Percentiles rank a stretch among this genome's conserved stretches.
Conservation (phyloP, 2,329 filamentous ascomycete species). For the Thielaviopsis ethacetica region DNA sequence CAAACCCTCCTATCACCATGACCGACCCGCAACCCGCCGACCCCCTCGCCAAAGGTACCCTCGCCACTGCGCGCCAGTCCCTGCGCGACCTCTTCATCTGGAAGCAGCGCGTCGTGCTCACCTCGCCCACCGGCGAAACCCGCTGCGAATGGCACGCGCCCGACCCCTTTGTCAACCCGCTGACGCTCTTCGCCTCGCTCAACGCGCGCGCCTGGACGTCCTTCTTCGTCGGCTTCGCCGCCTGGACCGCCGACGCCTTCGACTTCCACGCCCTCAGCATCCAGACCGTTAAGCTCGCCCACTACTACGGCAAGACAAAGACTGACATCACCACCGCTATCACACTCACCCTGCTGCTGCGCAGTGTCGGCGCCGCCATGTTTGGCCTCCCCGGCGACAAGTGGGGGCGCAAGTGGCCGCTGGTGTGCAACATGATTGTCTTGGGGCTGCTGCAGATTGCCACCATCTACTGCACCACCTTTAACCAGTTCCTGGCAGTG, state of each 20-base stretch:
- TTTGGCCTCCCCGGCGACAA: slow-evolving; percentile 68
- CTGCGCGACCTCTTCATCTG: slow-evolving; percentile 51
- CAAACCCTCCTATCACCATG: not conserved
- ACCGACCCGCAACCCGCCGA: slow-evolving; percentile 36
- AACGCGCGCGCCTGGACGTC: slow-evolving; percentile 54
- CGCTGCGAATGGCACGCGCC: slow-evolving; percentile 52
- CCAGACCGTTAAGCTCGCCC: slow-evolving; percentile 53
- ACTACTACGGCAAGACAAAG: slow-evolving; percentile 32
- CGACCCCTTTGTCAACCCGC: slow-evolving; percentile 50
- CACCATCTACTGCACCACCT: slow-evolving; percentile 61
- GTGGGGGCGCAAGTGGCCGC: slow-evolving; percentile 70
- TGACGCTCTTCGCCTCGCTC: slow-evolving; percentile 50
- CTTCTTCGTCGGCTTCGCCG: slow-evolving; percentile 55
- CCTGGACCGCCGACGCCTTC: slow-evolving; percentile 72
- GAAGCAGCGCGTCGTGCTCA: slow-evolving; percentile 55
- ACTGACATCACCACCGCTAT: slow-evolving; percentile 61
- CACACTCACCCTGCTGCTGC: slow-evolving; percentile 56
- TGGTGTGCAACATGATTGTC: slow-evolving; percentile 65
- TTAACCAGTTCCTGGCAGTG: slow-evolving; percentile 54
- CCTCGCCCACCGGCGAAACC: slow-evolving; percentile 47
- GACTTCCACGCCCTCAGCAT: slow-evolving; percentile 72
- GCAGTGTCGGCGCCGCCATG: slow-evolving; percentile 56
- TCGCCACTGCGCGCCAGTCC: slow-evolving; percentile 48
- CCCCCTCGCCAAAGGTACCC: slow-evolving; percentile 47
- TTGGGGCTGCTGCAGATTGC: slow-evolving; percentile 52